Base-by-base conservation (phyloP, 2,329 filamentous ascomycete species). In the Hypomyces rosellus region DNA sequence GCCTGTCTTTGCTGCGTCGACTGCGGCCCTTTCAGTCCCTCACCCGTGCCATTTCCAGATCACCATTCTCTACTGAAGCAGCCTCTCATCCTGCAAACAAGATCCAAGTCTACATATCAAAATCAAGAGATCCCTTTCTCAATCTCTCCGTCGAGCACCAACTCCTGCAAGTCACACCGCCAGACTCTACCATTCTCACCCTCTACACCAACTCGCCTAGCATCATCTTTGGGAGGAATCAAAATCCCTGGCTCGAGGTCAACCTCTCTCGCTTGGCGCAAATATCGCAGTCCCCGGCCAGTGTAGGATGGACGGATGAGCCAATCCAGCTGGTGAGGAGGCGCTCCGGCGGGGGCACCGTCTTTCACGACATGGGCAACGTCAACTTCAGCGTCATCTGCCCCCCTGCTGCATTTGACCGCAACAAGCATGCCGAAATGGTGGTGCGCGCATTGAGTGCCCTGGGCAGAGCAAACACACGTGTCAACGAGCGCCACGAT, bases 141-240 rank as follows among this genome's bases (percentile, higher is more conserved):
- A 99, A 99, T 69, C 88, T 99, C 51, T 90, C 91, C 33, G 85
- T 96, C 61, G 93, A 99, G 73, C 89, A 97, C 66, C 85, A 88
- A 66, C 83, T 99, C 30, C 80, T 97, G 7, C 82, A 88, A 60
- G 82, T 82, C 49, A 85, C 86, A 0, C 80, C 84, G 2, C 74
- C 82, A 6, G 80, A 86, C 53, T 89, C 89, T 12, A 85, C 80
- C 13, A 70, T 97, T 46, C 80, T 97, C 2, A 87, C 97, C 50
- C 79, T 96, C 46, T 99, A 97, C 72, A 80, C 83, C 61, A 97
- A 99, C 70, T 71, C 81, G 36, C 90, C 92, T 1, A 90, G 88
- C 65, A 79, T 99, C 53, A 85, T 99, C 64, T 85, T 99, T 58
- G 93, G 93, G 40, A 84, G 93, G 53, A 99, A 99, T 67, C 93